Percentiles rank a stretch among this genome's conserved stretches.
These are phyloP conservation scores for Theileria luwenshuni DNA, from an alignment of 169 alveolate genomes.

Conservation along the genomic window DNA sequence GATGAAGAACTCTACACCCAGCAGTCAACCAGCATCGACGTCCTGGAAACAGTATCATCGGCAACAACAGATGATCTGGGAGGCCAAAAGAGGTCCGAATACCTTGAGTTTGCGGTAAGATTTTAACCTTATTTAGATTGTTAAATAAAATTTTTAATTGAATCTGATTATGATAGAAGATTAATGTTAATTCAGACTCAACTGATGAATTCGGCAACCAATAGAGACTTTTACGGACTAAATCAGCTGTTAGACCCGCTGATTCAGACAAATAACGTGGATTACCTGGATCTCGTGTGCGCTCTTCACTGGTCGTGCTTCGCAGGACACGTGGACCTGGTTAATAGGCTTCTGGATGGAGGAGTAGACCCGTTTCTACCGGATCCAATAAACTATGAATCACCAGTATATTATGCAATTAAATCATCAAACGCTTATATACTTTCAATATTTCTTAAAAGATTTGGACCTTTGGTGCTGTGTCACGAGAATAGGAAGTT, in stretches of 20 bases:
- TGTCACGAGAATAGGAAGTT: slow-evolving; percentile 73
- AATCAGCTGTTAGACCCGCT: slow-evolving; percentile 37
- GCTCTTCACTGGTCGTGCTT: slow-evolving; percentile 75
- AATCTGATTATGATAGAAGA: background rate
- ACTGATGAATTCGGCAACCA: slow-evolving; percentile 50
- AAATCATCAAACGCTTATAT: slow-evolving; percentile 74
- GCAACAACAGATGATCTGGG: background rate
- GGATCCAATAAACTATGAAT: slow-evolving; percentile 77
- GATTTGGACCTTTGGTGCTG: slow-evolving; percentile 72
- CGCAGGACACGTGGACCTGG: slow-evolving; percentile 73
- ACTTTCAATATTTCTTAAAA: slow-evolving; percentile 67
- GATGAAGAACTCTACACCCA: slow-evolving; percentile 16
- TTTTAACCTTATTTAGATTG: background rate
- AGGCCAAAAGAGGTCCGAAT: slow-evolving; percentile 11
- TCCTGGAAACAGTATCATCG: slow-evolving; percentile 22
- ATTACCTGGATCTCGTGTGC: slow-evolving; percentile 39
- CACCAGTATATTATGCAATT: slow-evolving; percentile 79
- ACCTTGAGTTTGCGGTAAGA: slow-evolving; percentile 44
- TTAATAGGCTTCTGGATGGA: slow-evolving; percentile 58
- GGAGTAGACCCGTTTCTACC: slow-evolving; percentile 74
- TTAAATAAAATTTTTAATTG: slow-evolving; percentile 4
- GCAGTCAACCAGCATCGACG: slow-evolving; percentile 36
- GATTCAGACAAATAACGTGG: slow-evolving; percentile 20
- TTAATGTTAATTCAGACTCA: slow-evolving; percentile 18
- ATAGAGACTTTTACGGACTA: slow-evolving; percentile 36